These are phyloP conservation scores for Acanthamoeba castellanii DNA, from an alignment of 208 protist species.

Conservation along the genomic window DNA sequence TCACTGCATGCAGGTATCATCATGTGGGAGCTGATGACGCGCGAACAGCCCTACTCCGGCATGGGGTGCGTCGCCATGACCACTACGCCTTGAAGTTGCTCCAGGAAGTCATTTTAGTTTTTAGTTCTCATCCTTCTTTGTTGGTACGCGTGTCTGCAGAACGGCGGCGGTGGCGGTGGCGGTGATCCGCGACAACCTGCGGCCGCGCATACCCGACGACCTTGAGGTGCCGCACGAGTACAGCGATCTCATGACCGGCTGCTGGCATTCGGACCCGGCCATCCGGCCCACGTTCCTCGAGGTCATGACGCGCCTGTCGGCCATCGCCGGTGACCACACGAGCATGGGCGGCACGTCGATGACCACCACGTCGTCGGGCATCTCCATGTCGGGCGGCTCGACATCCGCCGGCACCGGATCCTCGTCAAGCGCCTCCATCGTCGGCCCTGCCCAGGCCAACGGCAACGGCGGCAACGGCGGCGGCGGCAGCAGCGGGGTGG, in stretches of 20 bases:
- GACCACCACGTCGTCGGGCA: neutral
- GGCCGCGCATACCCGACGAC: neutral
- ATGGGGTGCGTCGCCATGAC: neutral
- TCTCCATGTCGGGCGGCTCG: neutral
- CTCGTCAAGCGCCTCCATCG: neutral
- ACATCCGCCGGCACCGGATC: neutral
- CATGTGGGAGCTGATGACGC: slow-evolving; percentile 43
- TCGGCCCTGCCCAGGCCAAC: neutral
- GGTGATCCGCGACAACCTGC: slow-evolving; percentile 35
- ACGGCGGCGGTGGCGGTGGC: slow-evolving; percentile 44
- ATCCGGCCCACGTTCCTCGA: slow-evolving; percentile 43
- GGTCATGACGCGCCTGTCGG: slow-evolving; percentile 43
- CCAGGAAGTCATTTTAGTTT: too few species aligned
- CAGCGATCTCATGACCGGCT: neutral
- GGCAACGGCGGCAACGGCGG: neutral
- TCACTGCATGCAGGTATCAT: slow-evolving; percentile 54
- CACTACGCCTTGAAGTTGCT: neutral
- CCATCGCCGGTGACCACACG: neutral
- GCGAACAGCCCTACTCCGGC: slow-evolving; percentile 49
- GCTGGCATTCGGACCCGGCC: neutral
- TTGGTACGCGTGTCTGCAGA: neutral
- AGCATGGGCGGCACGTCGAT: neutral
- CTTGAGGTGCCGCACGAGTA: neutral
- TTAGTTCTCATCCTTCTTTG: too few species aligned
- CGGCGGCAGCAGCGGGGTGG: neutral